phyloP scores from a whole-genome alignment of 2,329 filamentous ascomycete genomes.

The Aspergillus jensenii region DNA sequence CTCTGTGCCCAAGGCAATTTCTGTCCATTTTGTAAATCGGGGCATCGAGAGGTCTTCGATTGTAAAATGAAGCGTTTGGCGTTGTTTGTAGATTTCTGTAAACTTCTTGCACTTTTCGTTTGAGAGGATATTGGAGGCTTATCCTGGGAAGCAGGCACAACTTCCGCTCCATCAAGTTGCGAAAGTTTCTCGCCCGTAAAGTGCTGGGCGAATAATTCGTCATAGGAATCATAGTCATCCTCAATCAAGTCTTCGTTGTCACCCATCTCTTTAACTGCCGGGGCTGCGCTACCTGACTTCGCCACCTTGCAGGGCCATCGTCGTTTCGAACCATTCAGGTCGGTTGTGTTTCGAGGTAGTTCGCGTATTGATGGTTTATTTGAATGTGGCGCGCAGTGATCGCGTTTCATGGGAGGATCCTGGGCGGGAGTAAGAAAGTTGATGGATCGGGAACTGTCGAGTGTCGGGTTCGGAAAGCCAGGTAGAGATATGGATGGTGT shows the following conservation, averaged over 20 bases:
- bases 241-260: slow-evolving; percentile 38
- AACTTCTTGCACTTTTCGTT: slow-evolving; percentile 11
- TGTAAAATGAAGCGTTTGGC: slow-evolving; percentile 31
- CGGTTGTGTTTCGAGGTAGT: not conserved
- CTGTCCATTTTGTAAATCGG: slow-evolving; percentile 11
- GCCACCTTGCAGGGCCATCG: slow-evolving; percentile 37
- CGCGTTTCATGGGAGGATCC: not conserved
- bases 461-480: not conserved
- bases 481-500: not conserved
- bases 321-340: slow-evolving; percentile 30
- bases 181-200: slow-evolving; percentile 24
- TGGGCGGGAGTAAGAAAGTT: not conserved
- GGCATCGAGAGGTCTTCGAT: not conserved
- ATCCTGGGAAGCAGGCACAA: slow-evolving; percentile 11
- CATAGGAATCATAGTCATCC: slow-evolving; percentile 40
- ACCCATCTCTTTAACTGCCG: slow-evolving; percentile 3
- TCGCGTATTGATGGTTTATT: slow-evolving; percentile 7
- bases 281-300: slow-evolving; percentile 7
- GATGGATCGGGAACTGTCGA: not conserved
- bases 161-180: not conserved
- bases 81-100: slow-evolving; percentile 10
- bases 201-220: slow-evolving; percentile 38
- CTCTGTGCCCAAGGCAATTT: slow-evolving; percentile 82
- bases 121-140: slow-evolving; percentile 8
- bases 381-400: slow-evolving; percentile 22